Percentiles rank a stretch among this genome's conserved stretches.
Conservation (phyloP, 169 alveolate genomes). For the Toxoplasma gondii region DNA sequence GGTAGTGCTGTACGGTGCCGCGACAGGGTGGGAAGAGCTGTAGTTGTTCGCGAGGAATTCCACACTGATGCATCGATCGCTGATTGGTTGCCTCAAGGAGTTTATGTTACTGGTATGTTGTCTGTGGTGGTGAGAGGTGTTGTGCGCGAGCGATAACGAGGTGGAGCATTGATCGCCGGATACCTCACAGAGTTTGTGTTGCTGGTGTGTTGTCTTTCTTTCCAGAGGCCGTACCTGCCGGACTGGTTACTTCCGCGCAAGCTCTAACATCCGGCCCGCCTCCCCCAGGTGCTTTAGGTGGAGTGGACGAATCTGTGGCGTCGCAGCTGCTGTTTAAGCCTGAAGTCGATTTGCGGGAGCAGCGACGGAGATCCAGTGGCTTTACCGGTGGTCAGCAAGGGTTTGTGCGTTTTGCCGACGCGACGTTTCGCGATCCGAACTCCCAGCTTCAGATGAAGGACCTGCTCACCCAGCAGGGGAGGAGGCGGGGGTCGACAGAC, state of each 20-base stretch:
- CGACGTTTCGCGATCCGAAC: conserved; percentile 28
- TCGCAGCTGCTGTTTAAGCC: background rate
- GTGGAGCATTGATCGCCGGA: no score
- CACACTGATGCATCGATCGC: no score
- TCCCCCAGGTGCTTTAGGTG: background rate
- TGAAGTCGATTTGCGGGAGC: background rate
- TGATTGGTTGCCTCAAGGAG: no score
- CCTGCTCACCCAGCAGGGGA: background rate
- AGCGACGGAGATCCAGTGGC: conserved; percentile 17
- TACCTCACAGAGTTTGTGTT: no score
- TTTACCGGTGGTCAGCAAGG: conserved; percentile 8
- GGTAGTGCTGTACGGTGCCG: no score
- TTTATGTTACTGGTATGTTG: no score
- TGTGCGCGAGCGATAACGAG: no score
- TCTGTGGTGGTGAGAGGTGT: no score
- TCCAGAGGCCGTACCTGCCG: background rate
- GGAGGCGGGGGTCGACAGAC: background rate
- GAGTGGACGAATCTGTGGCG: background rate
- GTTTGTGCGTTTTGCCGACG: background rate
- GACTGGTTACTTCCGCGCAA: background rate
- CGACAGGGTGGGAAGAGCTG: no score
- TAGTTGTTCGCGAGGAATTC: no score
- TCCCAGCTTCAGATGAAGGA: conserved; percentile 6
- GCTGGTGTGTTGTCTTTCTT: background rate
- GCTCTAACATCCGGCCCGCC: background rate